These are phyloP conservation scores for Bisporella sp. DNA, from an alignment of 2,329 filamentous ascomycete species.

Conservation along the genomic window DNA sequence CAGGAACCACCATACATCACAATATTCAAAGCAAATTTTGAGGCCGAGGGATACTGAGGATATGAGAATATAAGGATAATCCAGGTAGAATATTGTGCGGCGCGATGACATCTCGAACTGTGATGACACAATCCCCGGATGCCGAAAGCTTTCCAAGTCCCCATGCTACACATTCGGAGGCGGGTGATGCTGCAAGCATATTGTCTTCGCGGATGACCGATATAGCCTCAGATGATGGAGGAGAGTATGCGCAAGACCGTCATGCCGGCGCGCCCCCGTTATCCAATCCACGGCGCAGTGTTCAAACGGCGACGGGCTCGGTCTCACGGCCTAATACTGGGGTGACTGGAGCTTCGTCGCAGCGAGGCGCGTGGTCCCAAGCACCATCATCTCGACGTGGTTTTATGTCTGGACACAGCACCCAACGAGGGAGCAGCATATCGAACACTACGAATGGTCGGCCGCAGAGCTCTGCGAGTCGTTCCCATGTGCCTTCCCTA, in stretches of 20 bases:
- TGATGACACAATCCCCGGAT: slow-evolving; percentile 14
- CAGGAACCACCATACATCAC: no score
- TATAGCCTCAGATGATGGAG: slow-evolving; percentile 44
- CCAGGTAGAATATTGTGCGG: no score
- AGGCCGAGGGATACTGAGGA: no score
- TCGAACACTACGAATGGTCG: slow-evolving; percentile 40
- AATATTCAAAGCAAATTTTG: no score
- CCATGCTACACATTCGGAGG: slow-evolving; percentile 21
- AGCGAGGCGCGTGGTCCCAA: slow-evolving; percentile 41
- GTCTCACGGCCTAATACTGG: slow-evolving; percentile 48
- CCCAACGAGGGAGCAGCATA: slow-evolving; percentile 13
- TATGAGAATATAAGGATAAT: no score
- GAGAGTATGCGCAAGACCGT: slow-evolving; percentile 31
- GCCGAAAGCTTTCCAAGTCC: slow-evolving; percentile 14
- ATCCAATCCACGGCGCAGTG: slow-evolving; percentile 29
- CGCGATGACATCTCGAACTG: slow-evolving; percentile 3
- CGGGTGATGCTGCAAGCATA: slow-evolving; percentile 36
- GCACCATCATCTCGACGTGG: slow-evolving; percentile 48
- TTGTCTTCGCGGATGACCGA: slow-evolving; percentile 52
- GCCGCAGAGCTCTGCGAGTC: slow-evolving; percentile 62
- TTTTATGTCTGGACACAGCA: slow-evolving; percentile 20
- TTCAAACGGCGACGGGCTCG: slow-evolving; percentile 33
- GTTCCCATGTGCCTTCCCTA: slow-evolving; percentile 84
- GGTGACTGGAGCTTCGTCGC: slow-evolving; percentile 44
- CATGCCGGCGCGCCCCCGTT: slow-evolving; percentile 26